phyloP scores from a whole-genome alignment of 83 land plant species.

The Picea abies region DNA sequence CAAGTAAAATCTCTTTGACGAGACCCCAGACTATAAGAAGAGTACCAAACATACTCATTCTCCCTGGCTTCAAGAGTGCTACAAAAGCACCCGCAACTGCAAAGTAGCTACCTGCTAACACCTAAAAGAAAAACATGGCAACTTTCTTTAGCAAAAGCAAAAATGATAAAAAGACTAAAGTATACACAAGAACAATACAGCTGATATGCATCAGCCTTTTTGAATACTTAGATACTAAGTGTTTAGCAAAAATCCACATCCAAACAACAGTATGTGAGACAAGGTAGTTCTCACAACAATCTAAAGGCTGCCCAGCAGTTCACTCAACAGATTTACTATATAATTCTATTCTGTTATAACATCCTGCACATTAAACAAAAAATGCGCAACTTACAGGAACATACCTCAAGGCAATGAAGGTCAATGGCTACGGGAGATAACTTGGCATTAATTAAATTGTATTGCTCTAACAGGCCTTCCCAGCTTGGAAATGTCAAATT shows the following conservation, averaged over 20 bases:
- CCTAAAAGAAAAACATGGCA: conserved; percentile 41
- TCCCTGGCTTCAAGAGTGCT: conserved; percentile 78
- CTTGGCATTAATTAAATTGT: too few relatives aligned
- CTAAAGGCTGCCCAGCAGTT: conserved; percentile 5
- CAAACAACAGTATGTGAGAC: neutral
- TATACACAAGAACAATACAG: neutral
- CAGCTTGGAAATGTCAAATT: too few relatives aligned
- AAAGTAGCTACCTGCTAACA: conserved; percentile 93
- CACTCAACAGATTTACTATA: neutral
- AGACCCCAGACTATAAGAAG: conserved; percentile 88
- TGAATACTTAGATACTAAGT: neutral
- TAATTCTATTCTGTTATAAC: neutral
- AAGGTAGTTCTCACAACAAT: neutral
- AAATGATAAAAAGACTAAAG: neutral
- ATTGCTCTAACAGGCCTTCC: too few relatives aligned
- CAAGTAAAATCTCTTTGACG: conserved; percentile 80
- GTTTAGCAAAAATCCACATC: neutral
- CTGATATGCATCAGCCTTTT: neutral
- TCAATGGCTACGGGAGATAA: conserved; percentile 47
- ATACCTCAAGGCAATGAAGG: conserved; percentile 83
- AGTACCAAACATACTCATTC: conserved; percentile 96
- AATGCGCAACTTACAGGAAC: neutral
- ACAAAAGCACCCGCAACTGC: conserved; percentile 85
- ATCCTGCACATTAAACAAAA: neutral
- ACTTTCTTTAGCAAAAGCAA: neutral